Evolutionary conservation across 1,284 basidiomycete species (phyloP).

Genomic region (Stereum hirsutum): DNA sequence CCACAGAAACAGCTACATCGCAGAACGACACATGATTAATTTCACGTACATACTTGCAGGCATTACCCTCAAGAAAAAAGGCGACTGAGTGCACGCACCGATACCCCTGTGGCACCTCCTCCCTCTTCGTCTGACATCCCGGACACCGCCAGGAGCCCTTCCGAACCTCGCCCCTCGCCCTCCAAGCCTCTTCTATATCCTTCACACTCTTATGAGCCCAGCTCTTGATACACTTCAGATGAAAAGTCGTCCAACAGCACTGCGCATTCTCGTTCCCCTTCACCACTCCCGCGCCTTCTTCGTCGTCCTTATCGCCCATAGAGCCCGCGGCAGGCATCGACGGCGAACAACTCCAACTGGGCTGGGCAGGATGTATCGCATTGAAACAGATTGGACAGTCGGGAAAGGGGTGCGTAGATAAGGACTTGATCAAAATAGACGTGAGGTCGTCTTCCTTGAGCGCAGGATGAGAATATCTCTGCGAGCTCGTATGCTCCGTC

Average conservation of each 20-base stretch:
- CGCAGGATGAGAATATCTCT: conserved; percentile 4
- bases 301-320: conserved; percentile 17
- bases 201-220: conserved; percentile 79
- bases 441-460: conserved; percentile 49
- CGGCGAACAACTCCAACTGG: conserved; percentile 75
- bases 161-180: conserved; percentile 58
- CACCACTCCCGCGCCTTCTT: not conserved
- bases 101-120: conserved; percentile 58
- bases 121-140: conserved; percentile 74
- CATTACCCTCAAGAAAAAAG: no score
- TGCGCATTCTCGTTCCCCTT: conserved; percentile 27
- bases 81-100: conserved; percentile 30
- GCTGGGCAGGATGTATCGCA: conserved; percentile 59
- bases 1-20: conserved; percentile 74
- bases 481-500: not conserved
- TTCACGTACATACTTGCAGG: not conserved
- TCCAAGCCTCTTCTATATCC: conserved; percentile 67
- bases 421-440: conserved; percentile 51
- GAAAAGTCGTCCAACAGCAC: conserved; percentile 81
- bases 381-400: conserved; percentile 81
- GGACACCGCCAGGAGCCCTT: conserved; percentile 82
- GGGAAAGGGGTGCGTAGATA: conserved; percentile 58
- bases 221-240: conserved; percentile 69
- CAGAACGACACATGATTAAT: not conserved
- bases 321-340: conserved; percentile 31